Evolutionary conservation across 768 basidiomycete genomes (phyloP), one percentile per base, ranked within the genome.

Genomic region (Agaricus bisporus): DNA sequence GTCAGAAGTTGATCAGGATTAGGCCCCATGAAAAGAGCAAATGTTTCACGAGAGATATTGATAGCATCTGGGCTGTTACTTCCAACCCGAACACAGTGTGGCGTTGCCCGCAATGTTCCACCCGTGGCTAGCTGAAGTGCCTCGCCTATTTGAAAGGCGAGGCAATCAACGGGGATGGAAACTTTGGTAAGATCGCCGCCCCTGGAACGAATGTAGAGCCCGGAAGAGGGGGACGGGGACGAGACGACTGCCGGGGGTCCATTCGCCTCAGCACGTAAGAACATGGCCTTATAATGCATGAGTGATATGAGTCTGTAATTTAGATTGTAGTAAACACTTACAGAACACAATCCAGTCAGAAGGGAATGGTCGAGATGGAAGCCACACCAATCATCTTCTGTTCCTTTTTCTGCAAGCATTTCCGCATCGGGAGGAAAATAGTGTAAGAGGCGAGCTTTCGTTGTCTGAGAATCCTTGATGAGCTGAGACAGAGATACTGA

Each of bases 131-230:
- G 74, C 66, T 97, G 86, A 18, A 99, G 80, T 8, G 95, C 91
- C 70, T 99, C 94, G 5, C 97, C 97, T 0, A 94, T 98, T 67
- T 99, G 97, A 68, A 99, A 98, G 3, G 95, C 95, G 48, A 95
- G 70, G 62, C 86, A 91, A 63, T 90, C 81, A 15, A 71, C 63
- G 4, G 97, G 95, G 58, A 99, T 97, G 1, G 82, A 76, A 15
- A 95, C 91, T 66, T 91, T 94, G 12, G 81, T 83, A 25, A 95
- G 66, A 20, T 82, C 72, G 2, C 88, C 86, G 3, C 86, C 85
- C 32, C 95, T 82, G 18, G 89, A 92, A 43, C 84, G 84, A 60
- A 99, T 97, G 70, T 94, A 97, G 14, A 99, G 76, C 0, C 97
- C 97, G 2, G 94, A 90, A 2, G 78, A 69, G 0, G 85, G 72